Conservation (phyloP, 768 basidiomycete genomes). For the Lactarius evosmus region DNA sequence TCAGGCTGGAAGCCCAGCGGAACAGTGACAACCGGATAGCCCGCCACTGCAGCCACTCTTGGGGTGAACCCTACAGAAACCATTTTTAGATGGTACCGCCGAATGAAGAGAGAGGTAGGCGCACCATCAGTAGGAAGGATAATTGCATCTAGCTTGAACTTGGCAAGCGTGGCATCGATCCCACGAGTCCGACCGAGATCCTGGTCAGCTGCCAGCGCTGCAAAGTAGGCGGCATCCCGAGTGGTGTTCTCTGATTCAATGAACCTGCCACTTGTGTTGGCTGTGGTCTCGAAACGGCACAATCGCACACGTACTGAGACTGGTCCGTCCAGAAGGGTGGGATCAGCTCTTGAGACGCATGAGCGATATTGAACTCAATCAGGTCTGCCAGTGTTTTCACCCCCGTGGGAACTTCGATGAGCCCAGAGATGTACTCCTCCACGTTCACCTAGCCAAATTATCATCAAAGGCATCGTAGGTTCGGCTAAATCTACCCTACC, state of each 20-base stretch:
- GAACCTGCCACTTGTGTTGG: constrained; percentile 27
- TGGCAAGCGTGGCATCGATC: constrained; percentile 36
- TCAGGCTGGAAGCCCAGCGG: constrained; percentile 32
- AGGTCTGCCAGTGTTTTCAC: constrained; percentile 55
- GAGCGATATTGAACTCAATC: constrained; percentile 54
- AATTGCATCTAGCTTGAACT: constrained; percentile 36
- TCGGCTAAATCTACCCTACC: too few species aligned
- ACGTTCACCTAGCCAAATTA: constrained; percentile 47
- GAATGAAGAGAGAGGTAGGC: background rate
- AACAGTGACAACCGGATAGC: constrained; percentile 30
- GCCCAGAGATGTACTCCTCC: constrained; percentile 45
- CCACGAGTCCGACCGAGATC: constrained; percentile 36
- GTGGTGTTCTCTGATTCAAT: constrained; percentile 32
- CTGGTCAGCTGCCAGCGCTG: constrained; percentile 34
- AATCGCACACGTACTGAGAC: constrained; percentile 32
- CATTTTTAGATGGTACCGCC: background rate
- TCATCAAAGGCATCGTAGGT: too few species aligned
- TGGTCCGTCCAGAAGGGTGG: constrained; percentile 39
- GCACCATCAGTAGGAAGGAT: constrained; percentile 37
- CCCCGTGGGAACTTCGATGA: constrained; percentile 54
- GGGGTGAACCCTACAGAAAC: constrained; percentile 22
- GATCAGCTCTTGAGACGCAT: constrained; percentile 48
- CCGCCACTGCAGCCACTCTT: constrained; percentile 27
- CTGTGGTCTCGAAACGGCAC: background rate
- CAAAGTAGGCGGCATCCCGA: constrained; percentile 34